Evolutionary conservation across 352 stramenopile genomes (phyloP), one percentile per base, ranked within the genome.

Genomic region (Phytophthora lateralis): DNA sequence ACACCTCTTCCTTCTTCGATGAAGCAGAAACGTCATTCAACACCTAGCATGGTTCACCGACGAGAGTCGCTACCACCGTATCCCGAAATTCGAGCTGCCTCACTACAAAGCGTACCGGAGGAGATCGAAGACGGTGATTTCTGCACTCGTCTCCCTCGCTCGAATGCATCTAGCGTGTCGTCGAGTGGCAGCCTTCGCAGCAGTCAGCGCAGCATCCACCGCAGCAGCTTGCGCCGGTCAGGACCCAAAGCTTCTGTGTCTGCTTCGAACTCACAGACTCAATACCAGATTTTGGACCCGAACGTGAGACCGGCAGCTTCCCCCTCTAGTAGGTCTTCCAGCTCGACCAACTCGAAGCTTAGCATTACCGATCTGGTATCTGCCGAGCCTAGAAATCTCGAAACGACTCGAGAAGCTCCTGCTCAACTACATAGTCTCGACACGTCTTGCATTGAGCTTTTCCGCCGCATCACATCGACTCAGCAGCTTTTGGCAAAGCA

Each of bases 401-500:
- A 38, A 47, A 21, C 43, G 5, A 6, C 38, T 1, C 47, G 58
- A 34, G 30, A 69, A 61, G 32, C 51, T 45, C 20, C 66, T 9
- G 38, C 43, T 15, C 45, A 75, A 41, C 39, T 69, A 7, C 58
- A 74, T 12, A 50, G 55, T 17, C 38, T 68, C 15, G 53, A 78
- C 51, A 68, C 51, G 2, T 72, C 73, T 9, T 81, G 71, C 42
- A 66, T 80, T 12, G 75, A 88, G 42, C 70, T 94, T 10, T 78
- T 89, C 18, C 66, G 71, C 38, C 72, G 82, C 45, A 85, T 92
- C 53, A 80, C 82, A 38, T 73, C 71, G 20, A 92, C 85, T 15
- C 85, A 90, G 65, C 70, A 89, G 39, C 59, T 91, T 30, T 70
- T 94, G 10, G 75, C 71, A 17, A 58, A 80, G 51, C 81, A 90